Base-by-base conservation (phyloP, 2,329 filamentous ascomycete genomes). In the Rutstroemia sp. region DNA sequence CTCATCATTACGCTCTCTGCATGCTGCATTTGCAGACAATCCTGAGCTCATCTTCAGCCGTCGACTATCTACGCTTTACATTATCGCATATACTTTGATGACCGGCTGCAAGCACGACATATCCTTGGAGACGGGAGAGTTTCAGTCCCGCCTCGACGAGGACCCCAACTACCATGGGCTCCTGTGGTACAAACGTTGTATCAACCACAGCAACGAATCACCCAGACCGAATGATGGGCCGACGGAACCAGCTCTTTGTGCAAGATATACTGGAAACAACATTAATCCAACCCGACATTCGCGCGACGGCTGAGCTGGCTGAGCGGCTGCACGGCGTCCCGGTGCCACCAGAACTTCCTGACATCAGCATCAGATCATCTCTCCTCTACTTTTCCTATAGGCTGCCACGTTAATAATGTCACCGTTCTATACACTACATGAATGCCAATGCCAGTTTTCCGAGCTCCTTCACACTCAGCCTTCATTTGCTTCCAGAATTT, bases 111-210 rank as follows among this genome's bases (percentile, higher is more conserved):
- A 30, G 25, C 12, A 46, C 49, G 25, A 12, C 47, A 51, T 51
- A 51, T 45, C 16, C 25, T 51, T 51, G 39, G 18, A 51, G 53
- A 9, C 27, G 39, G 38, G 27, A 51, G 25, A 37, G 53, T 51
- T 19, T 55, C 23, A 38, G 53, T 51, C 47, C 44, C 47, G 53
- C 47, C 53, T 55, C 46, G 19, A 44, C 27, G 27, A 25, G 16
- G 18, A 38, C 38, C 46, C 38, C 46, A 55, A 37, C 37, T 51
- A 45, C 46, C 34, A 18, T 34, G 27, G 34, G 14, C 19, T 55
- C 38, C 37, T 18, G 23, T 14, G 37, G 46, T 39, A 27, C 21
- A 19, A 37, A 41, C 8, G 5, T 44, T 42, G 19, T 55, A 23
- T 51, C 47, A 45, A 53, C 19, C 9, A 46, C 21, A 46, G 45